These are phyloP conservation scores for Capsicum baccatum DNA, from an alignment of 257 asterid genomes.

Conservation along the genomic window DNA sequence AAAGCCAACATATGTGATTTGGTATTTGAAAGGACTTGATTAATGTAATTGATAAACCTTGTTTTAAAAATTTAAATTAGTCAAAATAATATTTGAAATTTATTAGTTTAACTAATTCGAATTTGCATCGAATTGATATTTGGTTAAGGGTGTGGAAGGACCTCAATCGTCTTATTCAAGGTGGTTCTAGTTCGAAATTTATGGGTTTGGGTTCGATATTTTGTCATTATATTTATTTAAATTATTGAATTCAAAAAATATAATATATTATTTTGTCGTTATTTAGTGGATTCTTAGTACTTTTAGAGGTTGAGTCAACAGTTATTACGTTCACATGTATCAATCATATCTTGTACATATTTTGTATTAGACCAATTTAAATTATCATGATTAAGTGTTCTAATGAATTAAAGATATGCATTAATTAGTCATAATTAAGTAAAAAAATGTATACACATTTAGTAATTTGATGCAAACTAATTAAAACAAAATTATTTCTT, in stretches of 20 bases:
- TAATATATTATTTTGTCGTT: background rate
- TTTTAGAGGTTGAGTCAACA: background rate
- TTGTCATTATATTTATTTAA: background rate
- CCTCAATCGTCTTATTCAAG: accelerated
- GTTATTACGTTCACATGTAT: background rate
- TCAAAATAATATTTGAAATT: background rate
- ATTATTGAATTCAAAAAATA: background rate
- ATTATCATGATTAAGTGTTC: background rate
- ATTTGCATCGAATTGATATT: too few relatives aligned
- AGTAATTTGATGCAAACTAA: background rate
- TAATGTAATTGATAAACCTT: background rate
- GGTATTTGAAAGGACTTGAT: background rate
- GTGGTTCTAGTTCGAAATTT: background rate
- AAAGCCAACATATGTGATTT: background rate
- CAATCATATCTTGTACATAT: background rate
- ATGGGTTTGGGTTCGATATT: background rate
- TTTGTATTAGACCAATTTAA: background rate
- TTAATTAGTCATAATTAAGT: background rate
- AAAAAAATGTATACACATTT: background rate
- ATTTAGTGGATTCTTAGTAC: background rate
- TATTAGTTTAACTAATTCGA: background rate
- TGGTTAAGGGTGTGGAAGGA: background rate
- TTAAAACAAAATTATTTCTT: background rate
- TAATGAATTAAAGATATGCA: background rate
- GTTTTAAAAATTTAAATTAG: background rate